A percentile compares a stretch with the other conserved stretches of the same genome.
Conservation (phyloP, 75 land plant genomes). For the Pseudotsuga menziesii region DNA sequence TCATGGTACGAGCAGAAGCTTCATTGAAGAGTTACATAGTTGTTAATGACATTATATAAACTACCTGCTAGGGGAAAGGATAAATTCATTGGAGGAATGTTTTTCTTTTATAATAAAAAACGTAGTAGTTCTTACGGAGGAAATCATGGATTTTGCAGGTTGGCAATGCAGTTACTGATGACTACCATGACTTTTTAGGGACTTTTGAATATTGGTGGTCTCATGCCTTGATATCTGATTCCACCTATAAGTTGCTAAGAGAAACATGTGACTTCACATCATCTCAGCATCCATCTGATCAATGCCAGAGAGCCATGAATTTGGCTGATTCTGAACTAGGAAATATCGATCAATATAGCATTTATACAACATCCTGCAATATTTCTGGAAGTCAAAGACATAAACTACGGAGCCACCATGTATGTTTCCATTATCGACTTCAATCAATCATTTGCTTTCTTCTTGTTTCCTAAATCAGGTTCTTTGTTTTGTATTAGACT, state of each 20-base stretch:
- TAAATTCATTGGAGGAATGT: neutral
- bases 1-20: slow-evolving; percentile 52
- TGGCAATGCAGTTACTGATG: slow-evolving; percentile 64
- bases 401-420: slow-evolving; percentile 40
- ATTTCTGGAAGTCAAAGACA: slow-evolving; percentile 26
- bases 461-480: neutral
- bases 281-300: slow-evolving; percentile 18
- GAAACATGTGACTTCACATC: slow-evolving; percentile 24
- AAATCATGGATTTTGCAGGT: slow-evolving; percentile 27
- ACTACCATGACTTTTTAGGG: slow-evolving; percentile 41
- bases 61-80: neutral
- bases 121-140: neutral
- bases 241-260: slow-evolving; percentile 22
- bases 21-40: neutral
- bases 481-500: neutral
- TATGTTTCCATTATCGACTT: slow-evolving; percentile 19
- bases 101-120: neutral
- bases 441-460: slow-evolving; percentile 1
- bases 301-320: slow-evolving; percentile 21
- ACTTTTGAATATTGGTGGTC: slow-evolving; percentile 54
- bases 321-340: slow-evolving; percentile 32
- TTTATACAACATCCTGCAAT: slow-evolving; percentile 41
- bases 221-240: slow-evolving; percentile 70
- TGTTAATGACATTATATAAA: neutral
- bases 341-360: slow-evolving; percentile 52